Evolutionary conservation across 1,284 basidiomycete species (phyloP), one percentile per base, ranked within the genome.

Genomic region (Trametes pubescens): DNA sequence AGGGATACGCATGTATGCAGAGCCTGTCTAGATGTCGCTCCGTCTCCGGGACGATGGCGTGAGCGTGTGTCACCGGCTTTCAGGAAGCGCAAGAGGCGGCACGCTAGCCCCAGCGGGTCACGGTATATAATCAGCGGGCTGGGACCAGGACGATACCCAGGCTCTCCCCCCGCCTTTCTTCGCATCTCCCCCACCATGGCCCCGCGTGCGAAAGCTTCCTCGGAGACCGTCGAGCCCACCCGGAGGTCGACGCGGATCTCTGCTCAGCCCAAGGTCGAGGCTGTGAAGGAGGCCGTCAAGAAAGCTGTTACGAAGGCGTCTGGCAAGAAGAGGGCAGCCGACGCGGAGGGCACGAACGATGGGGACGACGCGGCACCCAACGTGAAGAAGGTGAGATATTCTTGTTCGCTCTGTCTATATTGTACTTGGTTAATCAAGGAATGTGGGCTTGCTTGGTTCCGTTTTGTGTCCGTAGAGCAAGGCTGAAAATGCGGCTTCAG

Each of bases 181-280:
- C 62, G 51, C 44, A 59, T 49, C 58, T 64, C 62, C 64, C 64
- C 37, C 55, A 10, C 63, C 32, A 71, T 71, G 70, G 61, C 69
- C 22, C 66, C 70, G 14, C 69, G 69, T 54, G 65, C 67, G 51
- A 72, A 71, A 60, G 51, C 61, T n/a, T 24, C 68, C 49, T 49
- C 63, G 21, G 69, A 69, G 51, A 11, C 67, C 35, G 22, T 58
- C 32, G 70, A 71, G 58, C 71, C 71, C 13, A 65, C 72, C n/a
- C 68, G 74, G 59, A 60, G 73, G 52, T 75, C 74, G 18, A 64
- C 75, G 22, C 68, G 75, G n/a, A 71, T 74, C 48, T 74, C 75
- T 46, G 66, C 74, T 13, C 75, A 75, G 65, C 75, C 75, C 11
- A 74, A 75, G 66, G 63, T 61, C 4, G 73, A 75, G 59, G 57